phyloP scores from a whole-genome alignment of 1,139 yeast genomes.

The Pneumocystis carinii region DNA sequence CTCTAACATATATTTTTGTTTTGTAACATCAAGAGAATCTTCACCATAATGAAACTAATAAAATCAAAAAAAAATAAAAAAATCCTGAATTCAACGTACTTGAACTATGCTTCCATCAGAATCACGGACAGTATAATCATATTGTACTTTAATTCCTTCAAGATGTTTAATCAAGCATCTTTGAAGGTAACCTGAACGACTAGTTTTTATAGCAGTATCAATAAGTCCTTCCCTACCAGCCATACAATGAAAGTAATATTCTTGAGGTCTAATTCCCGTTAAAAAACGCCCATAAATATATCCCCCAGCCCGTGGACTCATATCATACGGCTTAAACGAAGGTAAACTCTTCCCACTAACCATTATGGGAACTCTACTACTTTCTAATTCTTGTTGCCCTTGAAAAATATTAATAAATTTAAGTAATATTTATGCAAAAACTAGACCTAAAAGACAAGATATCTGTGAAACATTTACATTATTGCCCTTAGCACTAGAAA shows the following conservation, averaged over 20 bases:
- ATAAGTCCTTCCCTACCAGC: slow-evolving; percentile 99
- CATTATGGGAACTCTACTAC: slow-evolving; percentile 99
- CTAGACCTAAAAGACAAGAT: slow-evolving; percentile 64
- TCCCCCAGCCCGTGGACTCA: slow-evolving; percentile 98
- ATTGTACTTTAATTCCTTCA: slow-evolving; percentile 89
- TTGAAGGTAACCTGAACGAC: slow-evolving; percentile 96
- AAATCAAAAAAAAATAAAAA: not conserved
- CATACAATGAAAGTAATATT: slow-evolving; percentile 99
- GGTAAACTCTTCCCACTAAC: slow-evolving; percentile 96
- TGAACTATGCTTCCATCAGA: slow-evolving; percentile 75
- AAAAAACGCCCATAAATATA: slow-evolving; percentile 94
- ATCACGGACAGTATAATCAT: slow-evolving; percentile 92
- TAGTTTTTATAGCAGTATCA: slow-evolving; percentile 98
- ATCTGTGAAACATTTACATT: slow-evolving; percentile 96
- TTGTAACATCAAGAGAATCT: slow-evolving; percentile 85
- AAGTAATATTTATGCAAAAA: not conserved
- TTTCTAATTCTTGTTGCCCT: slow-evolving; percentile 98
- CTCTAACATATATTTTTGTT: slow-evolving; percentile 86
- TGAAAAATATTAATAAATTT: not conserved
- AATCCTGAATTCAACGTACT: not conserved
- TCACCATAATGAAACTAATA: slow-evolving; percentile 90
- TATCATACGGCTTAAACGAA: slow-evolving; percentile 89
- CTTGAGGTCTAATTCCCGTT: slow-evolving; percentile 98
- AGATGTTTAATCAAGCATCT: slow-evolving; percentile 96
- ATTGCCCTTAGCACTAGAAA: slow-evolving; percentile 98